These are phyloP conservation scores for Arthroderma uncinatum DNA, from an alignment of 2,329 filamentous ascomycete species.

Conservation along the genomic window DNA sequence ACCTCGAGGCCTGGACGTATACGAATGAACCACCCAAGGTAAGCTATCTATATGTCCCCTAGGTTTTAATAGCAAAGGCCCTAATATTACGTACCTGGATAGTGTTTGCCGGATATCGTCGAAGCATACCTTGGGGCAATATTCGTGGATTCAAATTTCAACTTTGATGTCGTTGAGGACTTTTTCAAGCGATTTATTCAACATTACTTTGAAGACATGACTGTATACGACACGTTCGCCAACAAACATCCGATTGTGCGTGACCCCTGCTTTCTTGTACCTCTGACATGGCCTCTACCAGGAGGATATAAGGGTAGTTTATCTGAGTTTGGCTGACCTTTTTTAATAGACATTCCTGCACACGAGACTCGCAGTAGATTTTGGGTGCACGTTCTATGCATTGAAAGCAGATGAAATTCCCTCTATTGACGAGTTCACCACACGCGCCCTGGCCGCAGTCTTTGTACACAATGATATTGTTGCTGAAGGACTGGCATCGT, in stretches of 20 bases:
- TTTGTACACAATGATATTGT: slow-evolving; percentile 63
- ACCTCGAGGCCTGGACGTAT: slow-evolving; percentile 35
- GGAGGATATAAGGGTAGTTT: neutral
- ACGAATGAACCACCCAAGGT: slow-evolving; percentile 36
- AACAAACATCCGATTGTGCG: slow-evolving; percentile 65
- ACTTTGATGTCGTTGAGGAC: slow-evolving; percentile 58
- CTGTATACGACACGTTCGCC: slow-evolving; percentile 74
- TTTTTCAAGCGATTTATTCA: slow-evolving; percentile 70
- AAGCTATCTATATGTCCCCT: slow-evolving; percentile 8
- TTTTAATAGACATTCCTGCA: slow-evolving; percentile 50
- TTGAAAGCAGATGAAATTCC: slow-evolving; percentile 38
- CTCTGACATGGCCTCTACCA: neutral
- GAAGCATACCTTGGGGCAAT: slow-evolving; percentile 83
- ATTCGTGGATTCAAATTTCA: slow-evolving; percentile 78
- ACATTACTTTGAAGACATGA: slow-evolving; percentile 76
- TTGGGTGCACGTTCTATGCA: slow-evolving; percentile 53
- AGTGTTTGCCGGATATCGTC: slow-evolving; percentile 69
- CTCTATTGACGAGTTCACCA: slow-evolving; percentile 34
- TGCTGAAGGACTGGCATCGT: slow-evolving; percentile 51
- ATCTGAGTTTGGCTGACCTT: neutral
- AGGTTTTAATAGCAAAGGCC: slow-evolving; percentile 11
- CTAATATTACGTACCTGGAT: slow-evolving; percentile 27
- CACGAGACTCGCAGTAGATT: slow-evolving; percentile 51
- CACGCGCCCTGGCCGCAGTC: slow-evolving; percentile 55
- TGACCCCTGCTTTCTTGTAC: neutral